These are phyloP conservation scores for Coniella vitis DNA, from an alignment of 2,329 filamentous ascomycete species.

Conservation along the genomic window DNA sequence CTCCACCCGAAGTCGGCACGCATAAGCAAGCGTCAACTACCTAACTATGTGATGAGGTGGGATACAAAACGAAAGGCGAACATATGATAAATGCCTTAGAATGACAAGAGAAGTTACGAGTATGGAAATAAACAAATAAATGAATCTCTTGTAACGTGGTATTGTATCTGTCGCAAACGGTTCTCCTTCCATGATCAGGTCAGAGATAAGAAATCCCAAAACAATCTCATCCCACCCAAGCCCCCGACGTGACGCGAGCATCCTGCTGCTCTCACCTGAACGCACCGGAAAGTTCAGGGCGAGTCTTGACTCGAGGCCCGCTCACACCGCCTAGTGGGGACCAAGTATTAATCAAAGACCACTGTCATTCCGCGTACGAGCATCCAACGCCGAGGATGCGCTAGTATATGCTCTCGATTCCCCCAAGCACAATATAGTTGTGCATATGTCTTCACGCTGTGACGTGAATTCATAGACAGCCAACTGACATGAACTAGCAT, in stretches of 20 bases:
- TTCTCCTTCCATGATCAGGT: not conserved
- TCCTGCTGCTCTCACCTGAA: slow-evolving; percentile 11
- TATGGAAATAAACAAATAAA: not conserved
- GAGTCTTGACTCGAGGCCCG: slow-evolving; percentile 18
- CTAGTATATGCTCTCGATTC: slow-evolving; percentile 16
- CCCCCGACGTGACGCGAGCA: slow-evolving; percentile 11
- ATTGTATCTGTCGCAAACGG: slow-evolving; percentile 1
- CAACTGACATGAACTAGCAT: too few relatives aligned
- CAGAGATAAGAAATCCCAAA: slow-evolving; percentile 1
- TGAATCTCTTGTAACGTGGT: not conserved
- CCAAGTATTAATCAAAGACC: slow-evolving; percentile 28
- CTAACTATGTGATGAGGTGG: too few relatives aligned
- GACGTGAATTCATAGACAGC: not conserved
- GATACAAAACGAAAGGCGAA: too few relatives aligned
- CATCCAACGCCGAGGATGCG: slow-evolving; percentile 22
- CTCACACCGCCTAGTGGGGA: slow-evolving; percentile 18
- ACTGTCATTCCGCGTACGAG: slow-evolving; percentile 21
- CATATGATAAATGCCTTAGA: not conserved
- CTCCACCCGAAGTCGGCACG: too few relatives aligned
- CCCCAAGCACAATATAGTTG: too few relatives aligned
- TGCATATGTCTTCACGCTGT: too few relatives aligned
- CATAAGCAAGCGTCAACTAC: too few relatives aligned
- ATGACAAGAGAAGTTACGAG: not conserved
- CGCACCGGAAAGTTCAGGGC: slow-evolving; percentile 11
- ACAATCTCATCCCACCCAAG: slow-evolving; percentile 12